Percentiles rank a stretch among this genome's conserved stretches.
These are phyloP conservation scores for Boletus sp. DNA, from an alignment of 1,284 basidiomycete species.

Conservation along the genomic window DNA sequence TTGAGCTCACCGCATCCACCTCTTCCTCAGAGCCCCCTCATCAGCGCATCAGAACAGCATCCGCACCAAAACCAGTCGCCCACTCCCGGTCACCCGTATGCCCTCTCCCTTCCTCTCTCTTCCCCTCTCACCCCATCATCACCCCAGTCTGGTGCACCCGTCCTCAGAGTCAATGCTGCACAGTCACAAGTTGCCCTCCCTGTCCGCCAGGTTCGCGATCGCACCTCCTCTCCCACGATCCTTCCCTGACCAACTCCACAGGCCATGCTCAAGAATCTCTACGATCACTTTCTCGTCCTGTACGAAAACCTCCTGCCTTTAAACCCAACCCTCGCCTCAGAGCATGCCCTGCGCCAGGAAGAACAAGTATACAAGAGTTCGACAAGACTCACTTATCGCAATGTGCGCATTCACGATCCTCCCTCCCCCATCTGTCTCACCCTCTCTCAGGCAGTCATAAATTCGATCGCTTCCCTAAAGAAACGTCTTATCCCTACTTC, in stretches of 20 bases:
- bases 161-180: conserved; percentile 60
- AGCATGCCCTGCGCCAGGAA: conserved; percentile 77
- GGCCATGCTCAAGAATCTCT: conserved; percentile 69
- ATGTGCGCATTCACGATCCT: conserved; percentile 43
- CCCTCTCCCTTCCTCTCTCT: not conserved
- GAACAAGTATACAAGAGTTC: conserved; percentile 69
- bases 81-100: conserved; percentile 38
- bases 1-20: conserved; percentile 19
- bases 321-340: conserved; percentile 58
- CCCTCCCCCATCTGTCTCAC: conserved; percentile 4
- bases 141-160: conserved; percentile 56
- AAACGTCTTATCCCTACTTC: conserved; percentile 62
- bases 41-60: conserved; percentile 54
- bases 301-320: conserved; percentile 51
- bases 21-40: conserved; percentile 45
- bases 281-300: conserved; percentile 64
- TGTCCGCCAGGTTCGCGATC: conserved; percentile 57
- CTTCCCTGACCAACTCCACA: conserved; percentile 27
- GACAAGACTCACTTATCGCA: conserved; percentile 74
- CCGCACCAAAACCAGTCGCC: conserved; percentile 37
- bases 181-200: conserved; percentile 62
- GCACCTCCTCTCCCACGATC: conserved; percentile 1
- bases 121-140: not conserved
- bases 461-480: conserved; percentile 68
- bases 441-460: conserved; percentile 61